These are phyloP conservation scores for Iris macrosiphon DNA, from an alignment of 106 monocot genomes.

Conservation along the genomic window DNA sequence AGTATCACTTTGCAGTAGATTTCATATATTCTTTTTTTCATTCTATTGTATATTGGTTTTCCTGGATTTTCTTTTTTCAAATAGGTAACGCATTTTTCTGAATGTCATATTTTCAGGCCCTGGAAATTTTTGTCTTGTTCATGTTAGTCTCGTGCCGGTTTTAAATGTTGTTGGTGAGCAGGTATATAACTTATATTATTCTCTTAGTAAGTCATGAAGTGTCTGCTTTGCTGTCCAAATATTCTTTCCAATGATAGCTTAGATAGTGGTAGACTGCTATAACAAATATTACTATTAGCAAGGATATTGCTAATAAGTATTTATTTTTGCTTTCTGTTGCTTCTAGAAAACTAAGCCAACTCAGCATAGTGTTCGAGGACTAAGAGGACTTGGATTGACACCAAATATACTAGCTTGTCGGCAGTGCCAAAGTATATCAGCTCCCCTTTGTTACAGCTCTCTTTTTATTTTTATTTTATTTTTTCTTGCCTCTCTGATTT, in stretches of 20 bases:
- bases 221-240: neutral
- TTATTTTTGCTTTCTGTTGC: slow-evolving; percentile 2
- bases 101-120: slow-evolving; percentile 11
- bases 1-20: neutral
- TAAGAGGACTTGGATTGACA: slow-evolving; percentile 57
- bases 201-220: neutral
- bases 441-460: neutral
- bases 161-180: slow-evolving; percentile 41
- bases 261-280: too few species aligned
- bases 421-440: slow-evolving; percentile 29
- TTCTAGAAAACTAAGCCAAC: slow-evolving; percentile 79
- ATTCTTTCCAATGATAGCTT: neutral
- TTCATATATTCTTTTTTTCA: neutral
- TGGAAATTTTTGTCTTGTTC: slow-evolving; percentile 39
- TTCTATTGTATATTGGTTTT: neutral
- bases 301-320: neutral
- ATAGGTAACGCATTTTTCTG: neutral
- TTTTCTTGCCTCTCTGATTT: neutral
- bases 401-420: slow-evolving; percentile 66
- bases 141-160: slow-evolving; percentile 43
- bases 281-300: neutral
- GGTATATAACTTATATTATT: slow-evolving; percentile 6
- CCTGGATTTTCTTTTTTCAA: neutral
- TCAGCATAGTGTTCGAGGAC: slow-evolving; percentile 56
- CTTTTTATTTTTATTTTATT: neutral